Base-by-base conservation (phyloP, 2,329 filamentous ascomycete genomes). In the Hymenoscyphus salicellus region DNA sequence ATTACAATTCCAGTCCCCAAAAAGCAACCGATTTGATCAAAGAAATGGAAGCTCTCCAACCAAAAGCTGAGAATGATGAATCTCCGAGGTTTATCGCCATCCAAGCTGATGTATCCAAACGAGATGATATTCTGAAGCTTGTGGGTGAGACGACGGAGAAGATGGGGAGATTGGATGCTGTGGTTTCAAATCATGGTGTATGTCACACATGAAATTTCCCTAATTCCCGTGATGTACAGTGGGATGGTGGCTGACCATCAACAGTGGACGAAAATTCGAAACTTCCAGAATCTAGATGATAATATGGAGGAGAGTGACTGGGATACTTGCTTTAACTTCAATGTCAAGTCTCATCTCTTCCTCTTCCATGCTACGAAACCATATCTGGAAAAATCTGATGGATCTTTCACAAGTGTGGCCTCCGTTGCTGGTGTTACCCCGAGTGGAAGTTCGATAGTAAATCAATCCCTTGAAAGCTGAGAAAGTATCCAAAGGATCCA, bases 81-180 rank as follows among this genome's bases (percentile, higher is more conserved):
- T 3, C 4, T 11, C 23, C 23, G 26, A 56, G 63, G 61, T 81
- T 85, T 58, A 72, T 82, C 23, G 77, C 84, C 6, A 77, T 93
- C 68, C 82, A 87, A 73, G 91, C 87, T 72, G 90, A 94, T 75
- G 82, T 90, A 55, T 86, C 84, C 17, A 78, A 80, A 5, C 82
- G 84, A 38, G 75, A 78, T 1, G 89, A 90, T 30, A 85, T 90
- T 67, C 76, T 80, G 58, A 78, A 79, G 0, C 81, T 88, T 0
- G 84, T 93, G 0, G 77, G 82, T 20, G 82, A 88, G 55, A 83
- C 86, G 1, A 80, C 88, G 58, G 77, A 82, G 30, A 77, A 76
- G n/a, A 81, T 92, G 68, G 89, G 88, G 4, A 86, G 88, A 1
- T 76, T 95, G n/a, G 91, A 95, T 77, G 82, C 92, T 49, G 80